These are phyloP conservation scores for Cucumis cinereus DNA, from an alignment of 306 rosid genomes.

Conservation along the genomic window DNA sequence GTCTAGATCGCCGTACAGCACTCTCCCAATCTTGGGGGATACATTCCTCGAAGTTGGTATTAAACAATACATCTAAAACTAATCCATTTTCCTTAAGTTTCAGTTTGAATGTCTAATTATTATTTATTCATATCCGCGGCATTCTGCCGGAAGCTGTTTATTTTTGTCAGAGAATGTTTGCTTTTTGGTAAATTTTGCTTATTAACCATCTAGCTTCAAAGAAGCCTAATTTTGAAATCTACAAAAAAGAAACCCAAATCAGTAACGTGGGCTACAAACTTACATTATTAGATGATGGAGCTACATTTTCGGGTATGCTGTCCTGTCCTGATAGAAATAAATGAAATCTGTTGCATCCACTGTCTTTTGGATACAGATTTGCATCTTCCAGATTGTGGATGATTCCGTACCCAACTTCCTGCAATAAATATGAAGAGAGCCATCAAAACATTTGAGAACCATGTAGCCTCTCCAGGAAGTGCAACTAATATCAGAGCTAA, in stretches of 20 bases:
- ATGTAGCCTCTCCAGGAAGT: slow-evolving; percentile 2
- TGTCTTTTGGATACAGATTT: slow-evolving; percentile 28
- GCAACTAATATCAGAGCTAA: background rate
- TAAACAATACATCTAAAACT: background rate
- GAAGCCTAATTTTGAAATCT: background rate
- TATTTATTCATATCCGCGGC: background rate
- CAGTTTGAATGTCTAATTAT: background rate
- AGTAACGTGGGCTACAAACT: slow-evolving; percentile 10
- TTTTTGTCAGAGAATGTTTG: background rate
- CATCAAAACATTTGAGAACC: slow-evolving; percentile 14
- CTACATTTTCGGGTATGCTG: slow-evolving; percentile 25
- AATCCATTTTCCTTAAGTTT: background rate
- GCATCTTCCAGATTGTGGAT: slow-evolving; percentile 12
- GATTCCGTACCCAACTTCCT: slow-evolving; percentile 32
- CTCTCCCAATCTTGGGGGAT: slow-evolving; percentile 21
- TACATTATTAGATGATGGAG: slow-evolving; percentile 61
- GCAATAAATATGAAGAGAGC: slow-evolving; percentile 11
- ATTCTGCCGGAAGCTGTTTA: background rate
- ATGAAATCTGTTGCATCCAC: slow-evolving; percentile 33
- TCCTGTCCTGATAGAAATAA: slow-evolving; percentile 64
- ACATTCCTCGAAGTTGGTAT: background rate
- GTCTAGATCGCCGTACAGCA: slow-evolving; percentile 85
- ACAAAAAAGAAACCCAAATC: background rate
- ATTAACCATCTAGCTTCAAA: background rate
- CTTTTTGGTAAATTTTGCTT: background rate